phyloP scores from a whole-genome alignment of 495 filamentous ascomycete genomes.

The Xylaria grammica region DNA sequence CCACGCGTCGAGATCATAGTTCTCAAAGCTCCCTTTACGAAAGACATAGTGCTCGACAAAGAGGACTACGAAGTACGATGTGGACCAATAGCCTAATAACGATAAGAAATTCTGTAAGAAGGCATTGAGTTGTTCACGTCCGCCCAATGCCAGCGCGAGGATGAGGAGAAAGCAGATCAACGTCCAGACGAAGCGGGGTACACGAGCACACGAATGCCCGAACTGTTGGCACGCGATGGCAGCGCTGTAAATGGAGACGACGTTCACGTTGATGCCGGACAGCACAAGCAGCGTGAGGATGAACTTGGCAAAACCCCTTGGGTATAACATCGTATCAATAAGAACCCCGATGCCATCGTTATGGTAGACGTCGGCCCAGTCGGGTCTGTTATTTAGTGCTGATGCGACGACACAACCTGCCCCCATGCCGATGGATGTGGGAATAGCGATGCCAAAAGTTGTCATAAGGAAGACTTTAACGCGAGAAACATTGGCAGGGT shows the following conservation, averaged over 20 bases:
- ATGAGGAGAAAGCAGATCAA: conserved; percentile 49
- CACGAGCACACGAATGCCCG: conserved; percentile 36
- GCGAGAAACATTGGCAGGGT: conserved; percentile 56
- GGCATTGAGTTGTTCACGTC: conserved; percentile 47
- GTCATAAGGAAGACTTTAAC: conserved; percentile 59
- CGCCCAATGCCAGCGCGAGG: conserved; percentile 49
- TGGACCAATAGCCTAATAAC: conserved; percentile 65
- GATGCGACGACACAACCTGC: conserved; percentile 60
- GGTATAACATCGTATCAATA: conserved; percentile 58
- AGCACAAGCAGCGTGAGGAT: conserved; percentile 61
- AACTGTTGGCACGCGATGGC: conserved; percentile 52
- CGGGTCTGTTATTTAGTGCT: conserved; percentile 52
- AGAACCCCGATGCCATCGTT: conserved; percentile 62
- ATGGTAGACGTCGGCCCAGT: conserved; percentile 55
- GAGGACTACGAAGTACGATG: conserved; percentile 62
- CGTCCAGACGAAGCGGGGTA: conserved; percentile 57
- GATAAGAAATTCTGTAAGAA: conserved; percentile 61
- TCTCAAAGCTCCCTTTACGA: conserved; percentile 46
- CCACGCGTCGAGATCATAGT: conserved; percentile 59
- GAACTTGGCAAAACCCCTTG: conserved; percentile 64
- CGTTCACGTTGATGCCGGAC: conserved; percentile 52
- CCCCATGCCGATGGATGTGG: conserved; percentile 62
- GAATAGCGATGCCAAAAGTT: conserved; percentile 51
- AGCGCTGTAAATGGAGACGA: conserved; percentile 52
- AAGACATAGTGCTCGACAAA: conserved; percentile 66